Conservation (phyloP, 2,329 filamentous ascomycete species). For the Thermochaetoides dissita region DNA sequence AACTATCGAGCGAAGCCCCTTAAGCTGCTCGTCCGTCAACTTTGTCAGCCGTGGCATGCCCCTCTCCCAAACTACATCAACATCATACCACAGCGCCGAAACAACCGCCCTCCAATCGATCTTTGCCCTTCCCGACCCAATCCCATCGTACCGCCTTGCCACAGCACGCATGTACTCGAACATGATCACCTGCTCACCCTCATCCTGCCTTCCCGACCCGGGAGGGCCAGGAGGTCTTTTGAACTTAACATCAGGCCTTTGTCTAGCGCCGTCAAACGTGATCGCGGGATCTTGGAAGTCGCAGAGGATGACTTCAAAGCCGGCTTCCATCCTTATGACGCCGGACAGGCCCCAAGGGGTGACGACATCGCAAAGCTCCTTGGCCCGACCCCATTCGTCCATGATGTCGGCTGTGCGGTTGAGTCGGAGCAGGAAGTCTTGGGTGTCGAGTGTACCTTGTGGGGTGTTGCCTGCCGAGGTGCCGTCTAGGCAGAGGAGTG, state of each 20-base stretch:
- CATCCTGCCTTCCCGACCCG: slow-evolving; percentile 8
- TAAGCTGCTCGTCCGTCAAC: slow-evolving; percentile 12
- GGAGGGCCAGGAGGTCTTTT: neutral
- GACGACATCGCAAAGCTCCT: slow-evolving; percentile 40
- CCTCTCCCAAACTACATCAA: slow-evolving; percentile 33
- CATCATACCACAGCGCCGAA: slow-evolving; percentile 35
- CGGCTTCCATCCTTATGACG: slow-evolving; percentile 52
- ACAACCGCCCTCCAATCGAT: slow-evolving; percentile 39
- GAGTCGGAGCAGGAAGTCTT: slow-evolving; percentile 43
- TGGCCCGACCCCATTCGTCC: slow-evolving; percentile 38
- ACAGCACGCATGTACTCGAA: slow-evolving; percentile 29
- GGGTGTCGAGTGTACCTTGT: slow-evolving; percentile 54
- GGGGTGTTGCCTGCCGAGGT: slow-evolving; percentile 51
- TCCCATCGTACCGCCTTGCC: slow-evolving; percentile 30
- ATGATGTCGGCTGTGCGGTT: slow-evolving; percentile 9
- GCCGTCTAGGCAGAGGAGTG: slow-evolving; percentile 56
- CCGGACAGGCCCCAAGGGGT: slow-evolving; percentile 46
- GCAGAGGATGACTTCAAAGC: slow-evolving; percentile 59
- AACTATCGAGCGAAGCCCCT: slow-evolving; percentile 20
- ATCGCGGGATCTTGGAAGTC: slow-evolving; percentile 35
- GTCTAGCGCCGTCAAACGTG: slow-evolving; percentile 22
- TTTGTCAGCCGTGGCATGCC: slow-evolving; percentile 16
- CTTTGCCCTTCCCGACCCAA: slow-evolving; percentile 26
- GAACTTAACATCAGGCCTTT: slow-evolving; percentile 1
- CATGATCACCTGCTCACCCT: slow-evolving; percentile 15